Evolutionary conservation across 148 eudicot species (phyloP), one percentile per base, ranked within the genome.

Genomic region (Diospyros lotus): DNA sequence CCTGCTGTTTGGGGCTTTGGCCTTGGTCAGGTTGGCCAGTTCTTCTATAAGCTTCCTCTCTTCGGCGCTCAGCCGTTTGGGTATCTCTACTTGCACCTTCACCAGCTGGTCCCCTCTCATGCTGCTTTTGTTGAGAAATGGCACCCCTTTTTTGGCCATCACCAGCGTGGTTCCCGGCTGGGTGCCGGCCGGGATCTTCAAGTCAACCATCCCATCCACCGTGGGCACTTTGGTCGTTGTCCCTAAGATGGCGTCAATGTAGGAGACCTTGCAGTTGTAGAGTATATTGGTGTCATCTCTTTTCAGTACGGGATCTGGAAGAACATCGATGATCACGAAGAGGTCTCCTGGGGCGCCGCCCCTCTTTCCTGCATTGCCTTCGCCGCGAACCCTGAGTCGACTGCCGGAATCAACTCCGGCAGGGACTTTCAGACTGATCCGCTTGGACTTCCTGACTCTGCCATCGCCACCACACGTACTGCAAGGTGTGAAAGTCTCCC

Each of bases 61-160:
- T 44, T 94, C 92, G 40, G 87, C 78, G 38, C 90, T 90, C 2
- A 92, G 73, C 75, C 92, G 79, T 76, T 90, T 94, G 0, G 98
- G 97, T 45, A 94, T 94, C 90, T 94, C 97, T 9, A 94, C 90
- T 78, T 90, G 96, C 73, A 90, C 92, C 75, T 79, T 87, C 73
- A 93, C 97, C 81, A 92, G 67, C 80, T 94, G 98, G 73, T 94
- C 97, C 1, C 98, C 97, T 79, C 97, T 89, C 79, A 82, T 83
- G 64, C 83, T 94, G 43, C 86, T 86, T 72, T 80, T 92, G 82
- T 90, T 92, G 50, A 92, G 69, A 72, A 79, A 48, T 0, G 99
- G 99, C 40, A 95, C 97, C 41, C 99, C 99, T 71, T 90, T 95
- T 84, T 92, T 92, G 3, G 90, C 93, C 99, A 95, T 89, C 48